Base-by-base conservation (phyloP, 352 stramenopile genomes). In the Pythium folliculosum region DNA sequence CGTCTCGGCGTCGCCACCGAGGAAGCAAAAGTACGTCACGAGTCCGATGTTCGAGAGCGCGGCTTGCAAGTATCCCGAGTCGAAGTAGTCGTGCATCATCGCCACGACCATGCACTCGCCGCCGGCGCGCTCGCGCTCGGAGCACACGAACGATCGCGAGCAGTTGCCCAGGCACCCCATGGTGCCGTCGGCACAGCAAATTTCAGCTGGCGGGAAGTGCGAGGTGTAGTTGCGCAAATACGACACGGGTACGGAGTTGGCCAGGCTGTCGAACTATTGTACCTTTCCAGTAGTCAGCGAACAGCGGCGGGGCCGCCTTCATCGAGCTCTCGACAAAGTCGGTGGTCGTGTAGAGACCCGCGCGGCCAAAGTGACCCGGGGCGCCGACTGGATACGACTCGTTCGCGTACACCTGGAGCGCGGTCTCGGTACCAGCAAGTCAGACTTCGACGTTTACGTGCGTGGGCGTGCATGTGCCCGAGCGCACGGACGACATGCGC, bases 211-310 rank as follows among this genome's bases (percentile, higher is more conserved):
- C 21, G 81, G 81, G 54, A 73, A 80, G 49, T 74, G 81, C 4
- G 50, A 60, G 14, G 45, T 37, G 55, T 82, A 77, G 32, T 58
- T 70, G 6, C 56, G 67, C 32, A 89, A 72, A 0, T 49, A 38
- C 12, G 47, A 64, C 1, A 75, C 67, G 3, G 60, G 52, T 3
- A 88, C 40, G 10, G 52, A 50, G 5, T 62, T 54, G 40, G 90
- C 82, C 0, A 90, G 56, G 3, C 60, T 23, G 17, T 88, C 61
- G 32, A 75, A 72, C 12, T 43, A 54, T 60, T 65, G 73, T 89
- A 92, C 80, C 53, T 45, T 75, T 78, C 80, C 80, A 90, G 50
- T 80, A 86, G 55, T 78, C 73, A 10, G 76, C 68, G 10, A 70
- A 84, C 23, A 82, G 64, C 23, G 57, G 44, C 1, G 50, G 23